phyloP scores from a whole-genome alignment of 371 early-diverging fungal genomes.

The Mucor velutinosus region DNA sequence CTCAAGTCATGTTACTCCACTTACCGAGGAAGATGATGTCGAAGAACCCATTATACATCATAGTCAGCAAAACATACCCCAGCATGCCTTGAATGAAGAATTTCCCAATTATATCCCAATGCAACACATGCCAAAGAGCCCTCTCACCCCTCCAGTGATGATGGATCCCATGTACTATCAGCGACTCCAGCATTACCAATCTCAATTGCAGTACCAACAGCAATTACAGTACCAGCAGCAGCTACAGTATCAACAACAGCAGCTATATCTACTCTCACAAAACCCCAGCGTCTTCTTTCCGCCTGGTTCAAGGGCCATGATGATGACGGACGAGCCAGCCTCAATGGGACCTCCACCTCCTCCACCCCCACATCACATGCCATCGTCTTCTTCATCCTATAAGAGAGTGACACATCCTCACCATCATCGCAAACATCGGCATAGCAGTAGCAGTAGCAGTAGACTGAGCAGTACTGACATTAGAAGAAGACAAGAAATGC shows the following conservation, averaged over 20 bases:
- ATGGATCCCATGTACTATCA: conserved; percentile 18
- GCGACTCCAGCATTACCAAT: conserved; percentile 3
- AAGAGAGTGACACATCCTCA: not conserved
- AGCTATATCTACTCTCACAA: conserved; percentile 2
- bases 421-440: not conserved
- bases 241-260: conserved; percentile 8
- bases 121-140: not conserved
- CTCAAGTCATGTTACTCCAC: conserved; percentile 1
- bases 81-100: not conserved
- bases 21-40: conserved; percentile 8
- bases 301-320: not conserved
- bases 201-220: conserved; percentile 8
- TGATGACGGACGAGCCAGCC: not conserved
- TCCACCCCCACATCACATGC: not conserved
- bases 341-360: not conserved
- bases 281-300: not conserved
- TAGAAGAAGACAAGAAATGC: not conserved
- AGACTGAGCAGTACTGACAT: not conserved
- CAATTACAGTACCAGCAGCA: conserved; percentile 11
- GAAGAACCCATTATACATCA: conserved; percentile 1
- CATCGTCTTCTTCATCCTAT: not conserved
- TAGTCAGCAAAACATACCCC: conserved; percentile 2
- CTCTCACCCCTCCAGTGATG: not conserved
- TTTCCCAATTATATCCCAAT: not conserved
- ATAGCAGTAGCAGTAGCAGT: not conserved